Percentiles rank a stretch among this genome's conserved stretches.
Conservation (phyloP, 2,329 filamentous ascomycete species). For the Aureobasidium mangrovei region DNA sequence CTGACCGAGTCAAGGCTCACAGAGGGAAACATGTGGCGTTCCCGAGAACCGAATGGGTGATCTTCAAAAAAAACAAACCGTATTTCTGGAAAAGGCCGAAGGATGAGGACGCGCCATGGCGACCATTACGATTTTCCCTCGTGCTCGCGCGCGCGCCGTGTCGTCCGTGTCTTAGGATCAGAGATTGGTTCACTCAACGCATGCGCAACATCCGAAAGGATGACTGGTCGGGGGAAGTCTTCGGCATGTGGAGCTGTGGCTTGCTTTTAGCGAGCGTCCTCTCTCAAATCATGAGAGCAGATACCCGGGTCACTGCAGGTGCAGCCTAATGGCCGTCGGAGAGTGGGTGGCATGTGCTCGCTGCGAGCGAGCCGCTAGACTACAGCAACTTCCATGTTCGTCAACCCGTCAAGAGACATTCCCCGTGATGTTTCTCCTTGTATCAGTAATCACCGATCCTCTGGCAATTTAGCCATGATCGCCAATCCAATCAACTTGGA, state of each 20-base stretch:
- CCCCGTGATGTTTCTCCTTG: no score
- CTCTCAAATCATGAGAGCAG: background rate
- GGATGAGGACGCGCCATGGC: no score
- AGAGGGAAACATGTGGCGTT: no score
- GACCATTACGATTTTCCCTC: no score
- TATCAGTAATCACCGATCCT: constrained; percentile 1
- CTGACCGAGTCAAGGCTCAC: no score
- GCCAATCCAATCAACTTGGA: background rate
- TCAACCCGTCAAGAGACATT: no score
- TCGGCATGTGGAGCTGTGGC: constrained; percentile 10
- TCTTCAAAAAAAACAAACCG: no score
- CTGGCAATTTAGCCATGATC: background rate
- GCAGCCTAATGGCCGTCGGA: background rate
- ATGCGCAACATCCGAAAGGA: background rate
- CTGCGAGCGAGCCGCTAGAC: background rate
- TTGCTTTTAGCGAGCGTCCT: background rate
- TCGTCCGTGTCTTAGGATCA: background rate
- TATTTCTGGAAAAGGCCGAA: no score
- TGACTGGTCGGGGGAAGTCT: background rate
- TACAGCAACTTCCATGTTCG: background rate
- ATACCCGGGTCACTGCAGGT: background rate
- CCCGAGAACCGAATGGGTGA: no score
- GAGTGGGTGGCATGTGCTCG: background rate
- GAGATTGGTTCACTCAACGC: background rate
- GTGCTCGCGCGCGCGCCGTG: background rate